These are phyloP conservation scores for Phytophthora syringae DNA, from an alignment of 352 stramenopile species.

Conservation along the genomic window DNA sequence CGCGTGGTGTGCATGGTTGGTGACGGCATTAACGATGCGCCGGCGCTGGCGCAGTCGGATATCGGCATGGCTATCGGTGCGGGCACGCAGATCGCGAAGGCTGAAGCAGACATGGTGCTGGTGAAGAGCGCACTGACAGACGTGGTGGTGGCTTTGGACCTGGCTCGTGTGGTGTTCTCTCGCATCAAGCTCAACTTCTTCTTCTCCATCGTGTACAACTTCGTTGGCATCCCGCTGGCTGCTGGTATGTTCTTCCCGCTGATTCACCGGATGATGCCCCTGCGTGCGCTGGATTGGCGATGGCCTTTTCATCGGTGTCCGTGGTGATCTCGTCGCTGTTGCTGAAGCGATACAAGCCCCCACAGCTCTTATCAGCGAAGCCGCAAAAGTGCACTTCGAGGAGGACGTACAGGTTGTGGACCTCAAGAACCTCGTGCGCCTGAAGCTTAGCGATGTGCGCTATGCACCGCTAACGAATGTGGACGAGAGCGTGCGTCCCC, in stretches of 20 bases:
- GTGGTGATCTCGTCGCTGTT: slow-evolving; percentile 87
- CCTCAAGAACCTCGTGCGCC: slow-evolving; percentile 76
- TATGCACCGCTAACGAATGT: slow-evolving; percentile 77
- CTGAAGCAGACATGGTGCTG: slow-evolving; percentile 89
- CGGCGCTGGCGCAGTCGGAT: slow-evolving; percentile 91
- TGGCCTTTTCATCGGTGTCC: slow-evolving; percentile 90
- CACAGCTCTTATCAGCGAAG: slow-evolving; percentile 50
- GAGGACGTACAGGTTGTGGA: slow-evolving; percentile 77
- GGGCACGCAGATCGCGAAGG: slow-evolving; percentile 91
- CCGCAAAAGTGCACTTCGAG: slow-evolving; percentile 50
- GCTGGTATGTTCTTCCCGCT: slow-evolving; percentile 88
- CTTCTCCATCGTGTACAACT: slow-evolving; percentile 90
- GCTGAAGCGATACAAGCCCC: slow-evolving; percentile 77
- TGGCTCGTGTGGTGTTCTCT: slow-evolving; percentile 81
- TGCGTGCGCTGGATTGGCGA: slow-evolving; percentile 83
- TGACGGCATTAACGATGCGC: slow-evolving; percentile 96
- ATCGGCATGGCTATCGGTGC: slow-evolving; percentile 93
- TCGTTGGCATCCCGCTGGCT: slow-evolving; percentile 82
- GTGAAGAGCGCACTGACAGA: slow-evolving; percentile 86
- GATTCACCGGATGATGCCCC: slow-evolving; percentile 87
- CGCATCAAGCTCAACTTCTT: slow-evolving; percentile 91
- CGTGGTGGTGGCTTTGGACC: slow-evolving; percentile 84
- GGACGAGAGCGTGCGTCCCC: slow-evolving; percentile 37
- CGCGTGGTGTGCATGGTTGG: slow-evolving; percentile 93
- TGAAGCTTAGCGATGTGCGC: slow-evolving; percentile 60